Percentiles rank a stretch among this genome's conserved stretches.
phyloP scores from a whole-genome alignment of 2,329 filamentous ascomycete species.

The Pyrenochaeta sp. region DNA sequence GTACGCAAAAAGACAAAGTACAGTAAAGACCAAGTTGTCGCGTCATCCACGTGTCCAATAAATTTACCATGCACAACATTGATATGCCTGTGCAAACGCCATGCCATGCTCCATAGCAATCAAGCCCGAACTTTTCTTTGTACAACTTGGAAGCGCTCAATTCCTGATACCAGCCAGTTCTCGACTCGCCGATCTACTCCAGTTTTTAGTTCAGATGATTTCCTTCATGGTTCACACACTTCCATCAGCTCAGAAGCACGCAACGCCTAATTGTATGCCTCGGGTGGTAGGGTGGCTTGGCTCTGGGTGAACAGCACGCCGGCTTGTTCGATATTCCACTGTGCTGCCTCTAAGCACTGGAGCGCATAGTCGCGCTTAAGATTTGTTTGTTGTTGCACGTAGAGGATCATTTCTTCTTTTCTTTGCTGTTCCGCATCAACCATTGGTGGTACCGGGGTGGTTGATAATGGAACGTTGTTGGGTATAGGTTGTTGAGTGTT shows the following conservation, averaged over 20 bases:
- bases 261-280: conserved; percentile 49
- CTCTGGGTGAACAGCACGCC: conserved; percentile 77
- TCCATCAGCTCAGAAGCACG: conserved; percentile 1
- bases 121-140: not conserved
- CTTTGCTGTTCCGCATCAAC: conserved; percentile 43
- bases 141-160: not conserved
- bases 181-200: no score
- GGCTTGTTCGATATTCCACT: conserved; percentile 82
- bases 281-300: conserved; percentile 63
- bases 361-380: conserved; percentile 82
- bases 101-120: not conserved
- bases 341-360: conserved; percentile 80
- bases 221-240: not conserved
- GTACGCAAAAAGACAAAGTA: not conserved
- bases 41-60: not conserved
- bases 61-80: conserved; percentile 1
- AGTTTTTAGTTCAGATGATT: not conserved
- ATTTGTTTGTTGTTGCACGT: conserved; percentile 78
- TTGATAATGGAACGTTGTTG: not conserved
- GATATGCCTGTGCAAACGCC: not conserved
- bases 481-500: conserved; percentile 6
- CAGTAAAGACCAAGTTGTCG: no score
- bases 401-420: conserved; percentile 72
- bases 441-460: conserved; percentile 24
- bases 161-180: no score